Evolutionary conservation across 768 basidiomycete genomes (phyloP).

Genomic region (Lepiota subincarnata): DNA sequence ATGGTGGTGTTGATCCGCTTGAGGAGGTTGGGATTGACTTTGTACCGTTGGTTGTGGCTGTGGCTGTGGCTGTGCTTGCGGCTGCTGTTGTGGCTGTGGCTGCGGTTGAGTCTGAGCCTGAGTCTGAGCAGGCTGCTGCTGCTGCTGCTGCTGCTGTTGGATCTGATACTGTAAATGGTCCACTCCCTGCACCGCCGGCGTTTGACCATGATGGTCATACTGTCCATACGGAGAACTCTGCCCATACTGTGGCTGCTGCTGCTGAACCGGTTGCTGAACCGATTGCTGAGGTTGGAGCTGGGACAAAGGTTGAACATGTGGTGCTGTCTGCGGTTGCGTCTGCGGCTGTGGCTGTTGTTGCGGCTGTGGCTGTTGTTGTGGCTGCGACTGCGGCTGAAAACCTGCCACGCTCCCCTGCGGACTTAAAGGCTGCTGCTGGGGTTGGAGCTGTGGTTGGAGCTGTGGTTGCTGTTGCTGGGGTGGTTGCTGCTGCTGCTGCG

Average conservation of each 20-base stretch:
- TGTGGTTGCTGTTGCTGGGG: slow-evolving; percentile 17
- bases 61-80: slow-evolving; percentile 14
- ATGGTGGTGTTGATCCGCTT: slow-evolving; percentile 15
- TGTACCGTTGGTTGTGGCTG: slow-evolving; percentile 16
- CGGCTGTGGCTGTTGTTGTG: slow-evolving; percentile 10
- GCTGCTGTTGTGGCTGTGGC: slow-evolving; percentile 15
- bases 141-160: slow-evolving; percentile 13
- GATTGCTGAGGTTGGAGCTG: slow-evolving; percentile 14
- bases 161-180: not conserved
- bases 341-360: slow-evolving; percentile 6
- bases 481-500: too few species aligned
- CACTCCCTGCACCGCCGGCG: not conserved
- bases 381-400: slow-evolving; percentile 2
- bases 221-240: not conserved
- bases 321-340: slow-evolving; percentile 11
- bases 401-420: not conserved
- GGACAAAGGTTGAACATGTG: not conserved
- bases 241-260: slow-evolving; percentile 15
- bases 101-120: slow-evolving; percentile 8
- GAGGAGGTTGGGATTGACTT: slow-evolving; percentile 19
- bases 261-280: slow-evolving; percentile 12
- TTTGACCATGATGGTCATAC: not conserved
- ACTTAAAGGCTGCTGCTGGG: not conserved
- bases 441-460: slow-evolving; percentile 10
- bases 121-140: slow-evolving; percentile 9